Evolutionary conservation across 2,329 filamentous ascomycete genomes (phyloP).

Genomic region (Ophiocordyceps camponoti-rufipedis): DNA sequence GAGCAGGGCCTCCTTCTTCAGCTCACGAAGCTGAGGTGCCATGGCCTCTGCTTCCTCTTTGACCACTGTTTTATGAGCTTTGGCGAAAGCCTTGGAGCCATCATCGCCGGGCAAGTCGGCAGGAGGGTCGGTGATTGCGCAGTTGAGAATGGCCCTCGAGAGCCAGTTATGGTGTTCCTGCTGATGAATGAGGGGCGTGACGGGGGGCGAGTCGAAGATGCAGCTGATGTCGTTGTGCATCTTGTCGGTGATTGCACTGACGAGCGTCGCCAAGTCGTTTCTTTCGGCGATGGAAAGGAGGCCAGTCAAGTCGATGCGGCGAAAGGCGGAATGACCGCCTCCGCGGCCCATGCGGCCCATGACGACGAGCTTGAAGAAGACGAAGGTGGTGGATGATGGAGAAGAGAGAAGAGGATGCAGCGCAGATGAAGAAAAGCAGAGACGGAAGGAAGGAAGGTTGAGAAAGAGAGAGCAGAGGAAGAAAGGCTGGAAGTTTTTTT

Average conservation of each 20-base stretch:
- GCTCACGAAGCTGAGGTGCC: constrained; percentile 34
- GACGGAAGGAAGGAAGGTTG: not conserved
- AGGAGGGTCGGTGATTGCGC: constrained; percentile 7
- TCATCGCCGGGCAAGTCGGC: constrained; percentile 3
- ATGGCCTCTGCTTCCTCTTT: constrained; percentile 17
- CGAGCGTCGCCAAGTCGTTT: constrained; percentile 31
- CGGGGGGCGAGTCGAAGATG: constrained; percentile 29
- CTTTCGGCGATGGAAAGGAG: constrained; percentile 29
- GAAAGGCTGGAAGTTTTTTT: not conserved
- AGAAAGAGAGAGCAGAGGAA: not conserved
- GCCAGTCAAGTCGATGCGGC: constrained; percentile 31
- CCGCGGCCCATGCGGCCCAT: constrained; percentile 23
- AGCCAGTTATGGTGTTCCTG: constrained; percentile 17
- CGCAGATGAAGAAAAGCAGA: not conserved
- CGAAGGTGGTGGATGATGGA: not conserved
- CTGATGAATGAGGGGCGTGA: constrained; percentile 12
- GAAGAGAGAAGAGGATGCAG: not conserved
- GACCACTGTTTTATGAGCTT: constrained; percentile 11
- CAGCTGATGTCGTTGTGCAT: constrained; percentile 33
- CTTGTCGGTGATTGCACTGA: constrained; percentile 32
- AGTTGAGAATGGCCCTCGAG: constrained; percentile 13
- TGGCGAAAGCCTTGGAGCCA: constrained; percentile 7
- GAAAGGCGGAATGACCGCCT: constrained; percentile 14
- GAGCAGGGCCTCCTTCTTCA: constrained; percentile 50
- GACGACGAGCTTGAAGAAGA: constrained; percentile 1